Evolutionary conservation across 2,329 filamentous ascomycete species (phyloP).

Genomic region (Magnaporthiopsis incrustans): DNA sequence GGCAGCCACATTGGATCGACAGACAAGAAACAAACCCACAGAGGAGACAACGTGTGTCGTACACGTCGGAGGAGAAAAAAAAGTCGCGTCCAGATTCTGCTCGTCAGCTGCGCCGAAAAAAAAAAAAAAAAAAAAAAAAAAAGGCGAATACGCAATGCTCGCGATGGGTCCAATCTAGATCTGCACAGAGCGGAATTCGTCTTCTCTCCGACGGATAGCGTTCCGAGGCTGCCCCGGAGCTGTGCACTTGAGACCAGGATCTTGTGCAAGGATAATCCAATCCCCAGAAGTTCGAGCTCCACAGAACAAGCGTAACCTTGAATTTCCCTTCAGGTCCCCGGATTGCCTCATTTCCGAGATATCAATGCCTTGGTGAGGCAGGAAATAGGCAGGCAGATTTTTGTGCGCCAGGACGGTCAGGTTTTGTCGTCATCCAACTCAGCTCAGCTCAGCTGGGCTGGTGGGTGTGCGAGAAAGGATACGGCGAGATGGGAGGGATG

Average conservation of each 20-base stretch:
- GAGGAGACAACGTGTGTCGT: background rate
- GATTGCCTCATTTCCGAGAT: conserved; percentile 1
- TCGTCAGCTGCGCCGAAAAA: no score
- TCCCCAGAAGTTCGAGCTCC: background rate
- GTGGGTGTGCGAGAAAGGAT: no score
- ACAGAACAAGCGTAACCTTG: background rate
- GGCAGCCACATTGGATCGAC: background rate
- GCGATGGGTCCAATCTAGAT: background rate
- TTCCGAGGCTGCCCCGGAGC: background rate
- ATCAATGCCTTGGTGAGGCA: background rate
- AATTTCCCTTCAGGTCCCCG: background rate
- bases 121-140: no score
- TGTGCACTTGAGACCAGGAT: background rate
- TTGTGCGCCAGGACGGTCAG: background rate
- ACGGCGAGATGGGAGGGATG: background rate
- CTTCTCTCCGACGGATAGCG: background rate
- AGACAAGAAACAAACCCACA: background rate
- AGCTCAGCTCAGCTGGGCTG: no score
- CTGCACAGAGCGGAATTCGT: background rate
- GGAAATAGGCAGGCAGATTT: background rate
- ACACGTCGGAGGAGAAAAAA: background rate
- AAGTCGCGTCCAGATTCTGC: background rate
- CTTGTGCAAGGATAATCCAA: background rate
- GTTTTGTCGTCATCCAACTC: background rate
- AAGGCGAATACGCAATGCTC: background rate